phyloP scores from a whole-genome alignment of 495 filamentous ascomycete species.

The Rusavskia elegans region DNA sequence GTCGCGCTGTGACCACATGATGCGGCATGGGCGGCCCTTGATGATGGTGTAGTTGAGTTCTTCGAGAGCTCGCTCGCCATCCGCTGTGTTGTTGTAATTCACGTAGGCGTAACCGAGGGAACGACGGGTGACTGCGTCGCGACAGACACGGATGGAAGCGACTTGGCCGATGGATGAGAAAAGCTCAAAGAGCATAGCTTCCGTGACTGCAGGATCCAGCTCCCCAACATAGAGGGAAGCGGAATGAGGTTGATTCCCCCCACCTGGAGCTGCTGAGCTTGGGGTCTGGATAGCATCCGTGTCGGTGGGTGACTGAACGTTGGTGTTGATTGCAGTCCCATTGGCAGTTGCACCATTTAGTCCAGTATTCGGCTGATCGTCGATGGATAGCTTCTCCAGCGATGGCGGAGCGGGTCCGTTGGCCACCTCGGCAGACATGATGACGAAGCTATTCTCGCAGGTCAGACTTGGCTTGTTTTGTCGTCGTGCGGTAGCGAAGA shows the following conservation, averaged over 20 bases:
- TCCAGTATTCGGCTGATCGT: constrained; percentile 38
- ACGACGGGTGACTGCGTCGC: constrained; percentile 95
- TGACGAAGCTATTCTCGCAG: constrained; percentile 9
- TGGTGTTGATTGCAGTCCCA: constrained; percentile 50
- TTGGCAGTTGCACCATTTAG: constrained; percentile 47
- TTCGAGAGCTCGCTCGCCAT: constrained; percentile 96
- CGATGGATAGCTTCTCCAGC: constrained; percentile 54
- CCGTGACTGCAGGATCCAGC: constrained; percentile 91
- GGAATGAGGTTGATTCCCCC: constrained; percentile 68
- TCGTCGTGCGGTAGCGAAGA: neutral
- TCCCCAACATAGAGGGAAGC: constrained; percentile 98
- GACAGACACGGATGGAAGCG: constrained; percentile 98
- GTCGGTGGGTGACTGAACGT: constrained; percentile 40
- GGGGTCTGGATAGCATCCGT: constrained; percentile 49
- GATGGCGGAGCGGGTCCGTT: constrained; percentile 31
- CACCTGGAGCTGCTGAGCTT: constrained; percentile 49
- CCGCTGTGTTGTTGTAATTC: constrained; percentile 95
- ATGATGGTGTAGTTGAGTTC: constrained; percentile 99
- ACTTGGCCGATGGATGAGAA: constrained; percentile 99
- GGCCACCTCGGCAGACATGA: constrained; percentile 48
- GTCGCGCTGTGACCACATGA: constrained; percentile 99
- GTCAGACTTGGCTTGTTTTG: neutral
- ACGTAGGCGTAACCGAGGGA: constrained; percentile 99
- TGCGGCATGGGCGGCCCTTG: constrained; percentile 97
- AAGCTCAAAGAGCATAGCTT: constrained; percentile 99